These are phyloP conservation scores for Calophaca sinica DNA, from an alignment of 306 rosid genomes.

Conservation along the genomic window DNA sequence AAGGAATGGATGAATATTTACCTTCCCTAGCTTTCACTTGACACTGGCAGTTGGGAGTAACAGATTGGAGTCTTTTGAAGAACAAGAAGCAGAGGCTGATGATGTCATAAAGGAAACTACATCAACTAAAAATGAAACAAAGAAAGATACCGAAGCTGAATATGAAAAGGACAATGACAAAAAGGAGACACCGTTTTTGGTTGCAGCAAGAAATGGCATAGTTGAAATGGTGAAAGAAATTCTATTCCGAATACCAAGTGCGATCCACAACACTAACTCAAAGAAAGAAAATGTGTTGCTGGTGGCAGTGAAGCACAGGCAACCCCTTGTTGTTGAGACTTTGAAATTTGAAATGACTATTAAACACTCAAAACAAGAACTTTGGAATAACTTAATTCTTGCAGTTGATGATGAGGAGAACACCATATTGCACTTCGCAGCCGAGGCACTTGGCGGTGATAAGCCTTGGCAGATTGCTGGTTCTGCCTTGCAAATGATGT, in stretches of 20 bases:
- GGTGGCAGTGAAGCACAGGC: constrained; percentile 44
- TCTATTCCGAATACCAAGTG: constrained; percentile 8
- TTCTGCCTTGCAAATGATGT: constrained; percentile 54
- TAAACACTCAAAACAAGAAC: background rate
- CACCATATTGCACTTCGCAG: constrained; percentile 51
- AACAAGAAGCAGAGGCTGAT: background rate
- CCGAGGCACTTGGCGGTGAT: background rate
- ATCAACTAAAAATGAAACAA: background rate
- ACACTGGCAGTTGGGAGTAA: background rate
- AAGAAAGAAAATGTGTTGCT: constrained; percentile 47
- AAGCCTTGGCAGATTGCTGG: constrained; percentile 53
- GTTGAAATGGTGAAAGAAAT: constrained; percentile 48
- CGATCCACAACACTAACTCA: constrained; percentile 41
- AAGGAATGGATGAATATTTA: too few relatives aligned
- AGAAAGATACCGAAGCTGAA: background rate
- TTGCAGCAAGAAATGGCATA: constrained; percentile 51
- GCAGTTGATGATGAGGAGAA: constrained; percentile 12
- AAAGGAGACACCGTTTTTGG: constrained; percentile 42
- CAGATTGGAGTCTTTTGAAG: background rate
- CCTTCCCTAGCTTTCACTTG: too few relatives aligned
- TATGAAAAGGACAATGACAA: background rate
- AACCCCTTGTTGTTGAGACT: constrained; percentile 37
- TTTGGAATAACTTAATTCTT: constrained; percentile 39
- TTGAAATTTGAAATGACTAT: constrained; percentile 14
- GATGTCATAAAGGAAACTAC: background rate